Evolutionary conservation across 106 monocot genomes (phyloP).

Genomic region (Apostasia ramifera): DNA sequence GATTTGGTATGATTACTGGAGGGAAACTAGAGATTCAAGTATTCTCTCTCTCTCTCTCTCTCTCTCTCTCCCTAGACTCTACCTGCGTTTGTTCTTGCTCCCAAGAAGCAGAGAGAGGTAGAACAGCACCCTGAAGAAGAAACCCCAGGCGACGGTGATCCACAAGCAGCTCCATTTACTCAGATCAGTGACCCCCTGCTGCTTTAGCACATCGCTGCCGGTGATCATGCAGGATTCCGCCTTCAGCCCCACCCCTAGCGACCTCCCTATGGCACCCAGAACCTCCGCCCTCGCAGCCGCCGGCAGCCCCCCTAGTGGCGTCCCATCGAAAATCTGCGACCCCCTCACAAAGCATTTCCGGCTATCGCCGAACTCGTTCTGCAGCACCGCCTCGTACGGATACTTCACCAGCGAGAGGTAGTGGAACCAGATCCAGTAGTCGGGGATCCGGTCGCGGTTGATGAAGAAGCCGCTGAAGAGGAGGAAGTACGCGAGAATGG

Average conservation of each 20-base stretch:
- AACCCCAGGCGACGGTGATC: conserved; percentile 31
- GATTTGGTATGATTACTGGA: too few relatives aligned
- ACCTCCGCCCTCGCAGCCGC: conserved; percentile 14
- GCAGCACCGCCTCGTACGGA: conserved; percentile 69
- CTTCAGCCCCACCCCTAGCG: conserved; percentile 14
- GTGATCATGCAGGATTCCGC: conserved; percentile 20
- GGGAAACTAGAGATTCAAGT: too few relatives aligned
- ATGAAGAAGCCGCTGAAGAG: conserved; percentile 86
- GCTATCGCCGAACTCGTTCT: conserved; percentile 58
- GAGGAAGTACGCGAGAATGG: conserved; percentile 72
- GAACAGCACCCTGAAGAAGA: conserved; percentile 32
- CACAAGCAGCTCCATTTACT: conserved; percentile 26
- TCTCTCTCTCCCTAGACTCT: background rate
- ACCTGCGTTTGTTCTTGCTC: conserved; percentile 23
- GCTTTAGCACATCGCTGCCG: conserved; percentile 23
- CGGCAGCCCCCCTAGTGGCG: conserved; percentile 37
- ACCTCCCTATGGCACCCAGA: conserved; percentile 13
- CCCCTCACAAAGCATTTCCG: conserved; percentile 45
- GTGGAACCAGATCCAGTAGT: conserved; percentile 91
- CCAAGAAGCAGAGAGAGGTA: conserved; percentile 23
- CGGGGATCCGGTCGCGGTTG: conserved; percentile 49
- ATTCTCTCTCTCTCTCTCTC: too few relatives aligned
- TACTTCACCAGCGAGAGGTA: conserved; percentile 81
- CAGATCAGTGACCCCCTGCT: conserved; percentile 21
- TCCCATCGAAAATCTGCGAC: conserved; percentile 54